Conservation (phyloP, 2,329 filamentous ascomycete species). For the Lachnellula willkommii region DNA sequence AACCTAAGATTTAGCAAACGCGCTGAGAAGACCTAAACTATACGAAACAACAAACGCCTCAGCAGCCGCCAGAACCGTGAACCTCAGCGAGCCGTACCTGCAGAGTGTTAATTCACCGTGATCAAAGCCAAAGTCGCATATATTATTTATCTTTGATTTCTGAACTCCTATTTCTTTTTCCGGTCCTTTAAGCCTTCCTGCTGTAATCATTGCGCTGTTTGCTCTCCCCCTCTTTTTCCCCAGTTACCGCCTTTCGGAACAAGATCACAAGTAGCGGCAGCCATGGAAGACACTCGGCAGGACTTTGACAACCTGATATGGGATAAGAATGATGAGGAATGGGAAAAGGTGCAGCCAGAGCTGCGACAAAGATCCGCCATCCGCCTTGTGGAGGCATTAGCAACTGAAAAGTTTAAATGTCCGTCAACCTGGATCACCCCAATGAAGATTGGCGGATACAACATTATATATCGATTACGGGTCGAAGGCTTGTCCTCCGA, state of each 20-base stretch:
- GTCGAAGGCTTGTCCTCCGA: conserved; percentile 10
- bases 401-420: neutral
- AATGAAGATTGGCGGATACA: conserved; percentile 18
- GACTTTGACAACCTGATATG: conserved; percentile 4
- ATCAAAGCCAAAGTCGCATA: too few relatives aligned
- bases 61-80: too few relatives aligned
- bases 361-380: neutral
- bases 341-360: neutral
- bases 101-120: too few relatives aligned
- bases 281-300: conserved; percentile 1
- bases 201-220: too few relatives aligned
- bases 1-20: too few relatives aligned
- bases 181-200: too few relatives aligned
- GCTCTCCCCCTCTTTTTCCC: too few relatives aligned
- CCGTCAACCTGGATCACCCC: conserved; percentile 4
- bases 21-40: too few relatives aligned
- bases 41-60: too few relatives aligned
- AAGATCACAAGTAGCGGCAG: neutral
- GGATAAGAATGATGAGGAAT: conserved; percentile 4
- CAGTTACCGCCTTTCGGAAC: neutral
- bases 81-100: too few relatives aligned
- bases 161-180: too few relatives aligned
- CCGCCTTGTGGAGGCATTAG: conserved; percentile 1
- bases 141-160: too few relatives aligned
- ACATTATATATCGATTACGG: conserved; percentile 15